A percentile compares a stretch with the other conserved stretches of the same genome.
Evolutionary conservation across 2,329 filamentous ascomycete genomes (phyloP).

Genomic region (Leptographium lundbergii): DNA sequence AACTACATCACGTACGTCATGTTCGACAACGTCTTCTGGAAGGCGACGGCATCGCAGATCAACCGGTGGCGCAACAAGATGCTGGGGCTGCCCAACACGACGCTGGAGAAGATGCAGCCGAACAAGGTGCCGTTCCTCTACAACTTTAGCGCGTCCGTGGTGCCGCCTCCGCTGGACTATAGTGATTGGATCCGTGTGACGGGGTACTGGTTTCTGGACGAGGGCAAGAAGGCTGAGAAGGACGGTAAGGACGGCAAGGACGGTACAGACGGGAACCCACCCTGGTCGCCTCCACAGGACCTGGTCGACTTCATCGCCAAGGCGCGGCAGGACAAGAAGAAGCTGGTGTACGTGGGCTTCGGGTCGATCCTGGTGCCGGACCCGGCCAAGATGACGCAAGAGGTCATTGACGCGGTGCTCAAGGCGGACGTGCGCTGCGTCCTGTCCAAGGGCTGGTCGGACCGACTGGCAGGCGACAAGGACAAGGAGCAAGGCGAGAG

Average conservation of each 20-base stretch:
- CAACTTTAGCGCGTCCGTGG: constrained; percentile 89
- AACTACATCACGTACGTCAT: constrained; percentile 93
- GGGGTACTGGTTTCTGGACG: constrained; percentile 95
- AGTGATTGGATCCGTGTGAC: constrained; percentile 97
- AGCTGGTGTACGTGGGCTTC: constrained; percentile 93
- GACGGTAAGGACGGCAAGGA: background rate
- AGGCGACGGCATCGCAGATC: constrained; percentile 77
- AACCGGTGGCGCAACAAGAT: constrained; percentile 83
- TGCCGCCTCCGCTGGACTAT: constrained; percentile 88
- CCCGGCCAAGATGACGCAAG: constrained; percentile 74
- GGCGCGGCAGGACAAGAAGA: constrained; percentile 71
- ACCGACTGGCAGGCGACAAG: constrained; percentile 38
- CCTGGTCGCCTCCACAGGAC: constrained; percentile 40
- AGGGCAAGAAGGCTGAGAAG: constrained; percentile 23
- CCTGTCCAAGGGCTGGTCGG: constrained; percentile 93
- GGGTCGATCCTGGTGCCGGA: constrained; percentile 92
- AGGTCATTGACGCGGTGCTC: constrained; percentile 82
- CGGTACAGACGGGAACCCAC: constrained; percentile 52
- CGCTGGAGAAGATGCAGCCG: constrained; percentile 78
- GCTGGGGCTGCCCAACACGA: constrained; percentile 68
- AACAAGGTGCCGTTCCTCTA: constrained; percentile 98
- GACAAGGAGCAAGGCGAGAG: background rate
- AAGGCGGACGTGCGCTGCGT: constrained; percentile 93
- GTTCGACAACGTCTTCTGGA: constrained; percentile 97
- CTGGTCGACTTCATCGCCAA: constrained; percentile 72